phyloP scores from a whole-genome alignment of 768 basidiomycete species.

The Kwoniella sp. region DNA sequence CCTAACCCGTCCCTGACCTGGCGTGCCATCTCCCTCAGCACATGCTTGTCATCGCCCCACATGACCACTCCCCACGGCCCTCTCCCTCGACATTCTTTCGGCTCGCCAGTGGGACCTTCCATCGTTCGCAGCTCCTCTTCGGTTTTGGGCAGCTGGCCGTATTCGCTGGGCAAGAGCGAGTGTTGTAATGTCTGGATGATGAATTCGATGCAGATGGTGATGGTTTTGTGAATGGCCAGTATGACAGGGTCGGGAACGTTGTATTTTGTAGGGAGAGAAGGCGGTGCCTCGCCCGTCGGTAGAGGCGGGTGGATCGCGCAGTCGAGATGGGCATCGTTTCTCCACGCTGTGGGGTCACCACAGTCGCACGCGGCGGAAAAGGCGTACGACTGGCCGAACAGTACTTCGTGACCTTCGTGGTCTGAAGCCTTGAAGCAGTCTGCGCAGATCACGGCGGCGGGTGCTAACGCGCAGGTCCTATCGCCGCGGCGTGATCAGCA shows the following conservation, averaged over 20 bases:
- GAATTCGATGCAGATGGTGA: slow-evolving; percentile 75
- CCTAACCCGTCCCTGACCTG: slow-evolving; percentile 46
- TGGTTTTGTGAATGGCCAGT: slow-evolving; percentile 64
- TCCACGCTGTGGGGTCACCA: slow-evolving; percentile 87
- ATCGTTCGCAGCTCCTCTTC: slow-evolving; percentile 51
- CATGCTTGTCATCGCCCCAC: slow-evolving; percentile 98
- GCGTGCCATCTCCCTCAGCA: slow-evolving; percentile 72
- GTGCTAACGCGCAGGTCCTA: slow-evolving; percentile 86
- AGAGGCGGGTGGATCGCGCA: slow-evolving; percentile 72
- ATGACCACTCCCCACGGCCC: slow-evolving; percentile 58
- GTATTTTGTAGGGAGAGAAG: slow-evolving; percentile 54
- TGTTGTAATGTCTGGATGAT: slow-evolving; percentile 75
- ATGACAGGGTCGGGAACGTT: slow-evolving; percentile 59
- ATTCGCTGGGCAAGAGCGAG: slow-evolving; percentile 64
- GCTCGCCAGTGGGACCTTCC: slow-evolving; percentile 15
- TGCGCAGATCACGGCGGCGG: slow-evolving; percentile 83
- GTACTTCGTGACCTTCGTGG: slow-evolving; percentile 82
- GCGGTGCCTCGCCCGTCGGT: slow-evolving; percentile 38
- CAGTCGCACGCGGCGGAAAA: slow-evolving; percentile 82
- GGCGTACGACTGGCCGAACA: slow-evolving; percentile 87
- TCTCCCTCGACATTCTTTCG: slow-evolving; percentile 13
- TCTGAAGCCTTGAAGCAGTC: slow-evolving; percentile 84
- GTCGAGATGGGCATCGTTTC: slow-evolving; percentile 52
- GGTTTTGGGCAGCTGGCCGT: slow-evolving; percentile 41
- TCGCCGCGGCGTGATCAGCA: no score